Percentiles rank a stretch among this genome's conserved stretches.
These are phyloP conservation scores for Fistulifera pelliculosa DNA, from an alignment of 108 stramenopile species.

Conservation along the genomic window DNA sequence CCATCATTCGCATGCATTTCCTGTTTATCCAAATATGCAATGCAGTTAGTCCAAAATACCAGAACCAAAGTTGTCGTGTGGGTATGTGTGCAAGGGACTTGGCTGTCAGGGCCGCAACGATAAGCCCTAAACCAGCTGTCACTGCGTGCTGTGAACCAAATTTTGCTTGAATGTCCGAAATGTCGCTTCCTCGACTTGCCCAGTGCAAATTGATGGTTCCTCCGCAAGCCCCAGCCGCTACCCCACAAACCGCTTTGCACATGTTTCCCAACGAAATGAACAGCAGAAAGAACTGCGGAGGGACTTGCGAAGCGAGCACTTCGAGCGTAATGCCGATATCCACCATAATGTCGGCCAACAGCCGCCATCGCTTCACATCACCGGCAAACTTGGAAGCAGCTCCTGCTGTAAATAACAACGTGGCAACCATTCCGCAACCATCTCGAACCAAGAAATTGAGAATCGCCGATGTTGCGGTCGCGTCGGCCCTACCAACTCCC, in stretches of 20 bases:
- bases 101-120: constrained; percentile 58
- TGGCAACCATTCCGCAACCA: constrained; percentile 73
- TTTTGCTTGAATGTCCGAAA: constrained; percentile 68
- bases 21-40: constrained; percentile 60
- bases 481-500: constrained; percentile 67
- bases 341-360: constrained; percentile 73
- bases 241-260: constrained; percentile 80
- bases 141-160: constrained; percentile 78
- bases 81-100: constrained; percentile 32
- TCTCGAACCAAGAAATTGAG: constrained; percentile 76
- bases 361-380: constrained; percentile 73
- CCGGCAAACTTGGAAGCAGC: constrained; percentile 48
- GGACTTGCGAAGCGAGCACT: constrained; percentile 41
- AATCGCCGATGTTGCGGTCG: constrained; percentile 68
- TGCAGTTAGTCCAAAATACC: constrained; percentile 50
- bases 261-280: constrained; percentile 59
- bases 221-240: constrained; percentile 72
- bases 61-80: constrained; percentile 24
- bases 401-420: constrained; percentile 62
- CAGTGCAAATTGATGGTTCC: constrained; percentile 74
- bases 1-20: constrained; percentile 60
- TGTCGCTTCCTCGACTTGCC: constrained; percentile 52
- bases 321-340: constrained; percentile 77
- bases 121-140: constrained; percentile 62
- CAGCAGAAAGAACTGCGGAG: constrained; percentile 56